Evolutionary conservation across 371 early-diverging fungal genomes (phyloP).

Genomic region (Lichtheimia ramosa): DNA sequence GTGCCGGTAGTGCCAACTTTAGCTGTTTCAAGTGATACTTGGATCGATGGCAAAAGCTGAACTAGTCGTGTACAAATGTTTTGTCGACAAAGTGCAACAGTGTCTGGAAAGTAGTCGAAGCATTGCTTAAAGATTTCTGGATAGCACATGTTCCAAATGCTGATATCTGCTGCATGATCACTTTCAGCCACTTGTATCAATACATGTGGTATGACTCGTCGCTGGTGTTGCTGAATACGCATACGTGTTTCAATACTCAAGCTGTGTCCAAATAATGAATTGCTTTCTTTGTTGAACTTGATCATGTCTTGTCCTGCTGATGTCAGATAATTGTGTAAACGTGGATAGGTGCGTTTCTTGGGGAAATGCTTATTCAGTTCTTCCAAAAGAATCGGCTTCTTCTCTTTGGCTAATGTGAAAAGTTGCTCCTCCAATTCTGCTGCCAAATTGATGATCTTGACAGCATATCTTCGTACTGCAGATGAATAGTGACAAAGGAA

Average conservation of each 20-base stretch:
- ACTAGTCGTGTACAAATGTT: conserved; percentile 63
- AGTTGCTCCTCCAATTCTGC: conserved; percentile 52
- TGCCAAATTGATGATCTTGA: conserved; percentile 60
- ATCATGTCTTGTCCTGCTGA: conserved; percentile 49
- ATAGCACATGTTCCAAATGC: conserved; percentile 64
- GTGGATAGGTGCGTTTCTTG: conserved; percentile 15
- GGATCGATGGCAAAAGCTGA: conserved; percentile 61
- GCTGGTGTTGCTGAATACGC: conserved; percentile 56
- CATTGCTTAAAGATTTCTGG: conserved; percentile 68
- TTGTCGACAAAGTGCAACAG: conserved; percentile 61
- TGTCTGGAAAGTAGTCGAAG: conserved; percentile 60
- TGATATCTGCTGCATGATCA: conserved; percentile 43
- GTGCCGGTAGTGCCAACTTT: conserved; percentile 40
- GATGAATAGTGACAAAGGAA: conserved; percentile 69
- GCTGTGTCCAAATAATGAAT: conserved; percentile 41
- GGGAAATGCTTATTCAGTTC: conserved; percentile 8
- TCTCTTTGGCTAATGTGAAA: conserved; percentile 13
- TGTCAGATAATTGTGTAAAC: conserved; percentile 46
- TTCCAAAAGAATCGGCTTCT: conserved; percentile 6
- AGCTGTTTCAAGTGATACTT: conserved; percentile 54
- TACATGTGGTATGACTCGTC: conserved; percentile 22
- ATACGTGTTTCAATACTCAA: conserved; percentile 44
- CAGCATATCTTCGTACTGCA: conserved; percentile 57
- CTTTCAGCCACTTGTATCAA: conserved; percentile 48
- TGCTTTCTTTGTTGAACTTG: conserved; percentile 54